A percentile compares a stretch with the other conserved stretches of the same genome.
phyloP scores from a whole-genome alignment of 1,284 basidiomycete genomes.

The Calocybe gambosa region DNA sequence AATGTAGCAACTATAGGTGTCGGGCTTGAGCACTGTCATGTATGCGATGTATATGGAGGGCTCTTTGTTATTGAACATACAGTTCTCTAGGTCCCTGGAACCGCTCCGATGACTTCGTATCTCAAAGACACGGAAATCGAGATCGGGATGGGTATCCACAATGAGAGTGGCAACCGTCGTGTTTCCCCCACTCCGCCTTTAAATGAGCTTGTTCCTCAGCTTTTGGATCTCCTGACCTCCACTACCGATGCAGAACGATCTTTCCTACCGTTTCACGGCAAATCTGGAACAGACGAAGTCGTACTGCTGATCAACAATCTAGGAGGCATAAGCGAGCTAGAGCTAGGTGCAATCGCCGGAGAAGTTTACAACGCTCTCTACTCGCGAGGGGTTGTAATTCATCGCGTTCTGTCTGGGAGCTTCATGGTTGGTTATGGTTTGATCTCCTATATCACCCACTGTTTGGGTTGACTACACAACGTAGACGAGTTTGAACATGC shows the following conservation, averaged over 20 bases:
- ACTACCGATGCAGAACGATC: conserved; percentile 79
- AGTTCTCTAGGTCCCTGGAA: conserved; percentile 67
- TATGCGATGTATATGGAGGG: conserved; percentile 25
- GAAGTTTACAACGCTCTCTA: conserved; percentile 56
- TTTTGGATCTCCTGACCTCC: conserved; percentile 70
- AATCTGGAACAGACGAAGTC: conserved; percentile 54
- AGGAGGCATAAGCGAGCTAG: conserved; percentile 84
- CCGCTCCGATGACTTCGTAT: conserved; percentile 53
- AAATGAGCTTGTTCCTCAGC: conserved; percentile 61
- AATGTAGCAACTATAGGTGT: conserved; percentile 81
- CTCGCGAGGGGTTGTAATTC: conserved; percentile 49
- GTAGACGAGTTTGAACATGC: conserved; percentile 90
- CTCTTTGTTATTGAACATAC: not conserved
- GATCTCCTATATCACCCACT: not conserved
- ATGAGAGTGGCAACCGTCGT: conserved; percentile 77
- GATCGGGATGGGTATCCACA: conserved; percentile 90
- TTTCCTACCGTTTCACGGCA: conserved; percentile 73
- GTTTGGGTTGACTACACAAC: conserved; percentile 3
- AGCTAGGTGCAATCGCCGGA: conserved; percentile 65
- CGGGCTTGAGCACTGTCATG: conserved; percentile 91
- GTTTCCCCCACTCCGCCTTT: conserved; percentile 69
- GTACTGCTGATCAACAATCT: conserved; percentile 76
- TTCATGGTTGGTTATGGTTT: conserved; percentile 61
- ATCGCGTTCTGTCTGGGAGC: conserved; percentile 68
- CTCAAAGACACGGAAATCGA: conserved; percentile 69